Evolutionary conservation across 179 eudicot species (phyloP), one percentile per base, ranked within the genome.

Genomic region (Drosera spatulata): DNA sequence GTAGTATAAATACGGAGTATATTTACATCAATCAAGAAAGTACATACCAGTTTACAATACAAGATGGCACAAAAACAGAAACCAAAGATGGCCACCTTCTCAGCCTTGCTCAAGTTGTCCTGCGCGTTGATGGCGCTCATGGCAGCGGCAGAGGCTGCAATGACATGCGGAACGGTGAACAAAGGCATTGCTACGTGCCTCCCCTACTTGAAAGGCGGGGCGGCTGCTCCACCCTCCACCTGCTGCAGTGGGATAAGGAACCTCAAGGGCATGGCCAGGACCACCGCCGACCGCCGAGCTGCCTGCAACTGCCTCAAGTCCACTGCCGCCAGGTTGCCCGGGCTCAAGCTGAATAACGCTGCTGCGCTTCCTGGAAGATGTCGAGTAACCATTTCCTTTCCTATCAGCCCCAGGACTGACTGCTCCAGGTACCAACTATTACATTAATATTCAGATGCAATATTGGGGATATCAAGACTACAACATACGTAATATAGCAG

Each of bases 181-280:
- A 6, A 10, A 3, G 51, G 38, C 14, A 59, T 78, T 46, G 50
- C 56, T 1, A 72, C 60, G 9, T 83, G 85, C 73, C 2, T 80
- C 9, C 1, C 22, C 2, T 83, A 61, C 75, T 58, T 81, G 33
- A 60, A 40, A 53, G 74, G 69, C 0, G 71, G 64, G 2, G 55
- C 48, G 5, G 8, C 33, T 2, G 33, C 13, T 7, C 71, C 72
- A n/a, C 6, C 62, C 0, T 53, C 11, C 0, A 12, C 5, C 0
- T 81, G 86, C 69, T 84, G 90, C 62, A 13, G 2, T 10, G 86
- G 84, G 2, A 51, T 84, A 7, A 65, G 2, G 43, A 7, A 40
- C 12, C 71, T 83, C 10, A 63, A 61, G 12, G 2, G 10, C 7
- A 58, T 69, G 45, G 82, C 84, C 1, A 22, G 52, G 3, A 69